Evolutionary conservation across 2,329 filamentous ascomycete species (phyloP), one percentile per base, ranked within the genome.

Genomic region (Alternaria sp.): DNA sequence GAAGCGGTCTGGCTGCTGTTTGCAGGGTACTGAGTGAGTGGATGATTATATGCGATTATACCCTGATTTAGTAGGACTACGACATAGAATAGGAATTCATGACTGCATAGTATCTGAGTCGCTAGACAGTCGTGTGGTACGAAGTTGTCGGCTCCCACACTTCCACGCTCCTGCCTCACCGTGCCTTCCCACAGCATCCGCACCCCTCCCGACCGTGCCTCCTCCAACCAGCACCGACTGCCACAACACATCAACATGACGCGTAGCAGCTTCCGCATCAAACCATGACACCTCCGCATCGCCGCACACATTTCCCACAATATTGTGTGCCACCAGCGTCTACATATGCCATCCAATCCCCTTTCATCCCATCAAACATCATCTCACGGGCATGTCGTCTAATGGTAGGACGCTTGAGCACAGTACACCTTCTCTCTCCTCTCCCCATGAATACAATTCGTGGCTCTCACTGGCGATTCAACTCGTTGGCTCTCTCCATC

Each of bases 331-430:
- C 1, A 3, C 36, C n/a, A 1, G 5, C n/a, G 0, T 11, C 36
- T 11, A 17, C n/a, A 40, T 17, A 17, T 40, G 2, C 36, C 36
- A 1, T 40, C 36, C 0, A 3, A 5, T 40, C 1, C 3, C 15
- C 36, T 40, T 40, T 10, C 36, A 40, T 40, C 36, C 15, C 36
- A 40, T 40, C 36, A 40, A 40, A 17, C 36, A 40, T 2, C 8
- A 40, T 40, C 36, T 40, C 36, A 17, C n/a, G n/a, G 36, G n/a
- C 36, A 40, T 40, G 36, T 40, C 36, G 36, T 40, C 36, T 40
- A 40, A 40, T 40, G 36, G 36, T 40, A 40, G 36, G 36, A 40
- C 36, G n/a, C 36, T 40, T 40, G 36, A 40, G 36, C 36, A 40
- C 36, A 40, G 36, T 17, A 10, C 36, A 40, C n/a, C 32, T n/a